Evolutionary conservation across 192 early-diverging fungal species (phyloP).

Genomic region (Umbelopsis sp.): DNA sequence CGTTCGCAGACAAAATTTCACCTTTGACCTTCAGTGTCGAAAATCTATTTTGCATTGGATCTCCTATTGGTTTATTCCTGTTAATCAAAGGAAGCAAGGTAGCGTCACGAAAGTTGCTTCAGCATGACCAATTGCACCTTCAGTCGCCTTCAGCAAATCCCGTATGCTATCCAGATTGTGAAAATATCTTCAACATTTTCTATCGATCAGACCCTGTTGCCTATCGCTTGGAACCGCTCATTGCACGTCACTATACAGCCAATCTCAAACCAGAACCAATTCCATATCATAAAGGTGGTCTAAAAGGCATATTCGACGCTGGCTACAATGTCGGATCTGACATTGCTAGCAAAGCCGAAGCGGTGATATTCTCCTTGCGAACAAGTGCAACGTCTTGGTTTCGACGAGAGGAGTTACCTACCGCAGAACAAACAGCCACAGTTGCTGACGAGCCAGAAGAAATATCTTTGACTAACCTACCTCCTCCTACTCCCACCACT

Average conservation of each 20-base stretch:
- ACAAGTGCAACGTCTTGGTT: conserved; percentile 9
- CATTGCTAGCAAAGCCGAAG: conserved; percentile 52
- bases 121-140: neutral
- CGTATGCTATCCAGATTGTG: conserved; percentile 56
- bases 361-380: neutral
- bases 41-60: conserved; percentile 71
- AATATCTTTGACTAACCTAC: neutral
- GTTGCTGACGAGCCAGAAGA: neutral
- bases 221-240: conserved; percentile 55
- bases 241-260: conserved; percentile 48
- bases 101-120: conserved; percentile 33
- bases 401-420: neutral
- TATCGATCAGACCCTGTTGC: conserved; percentile 40
- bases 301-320: conserved; percentile 60
- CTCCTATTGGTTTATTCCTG: conserved; percentile 74
- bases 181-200: conserved; percentile 77
- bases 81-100: conserved; percentile 67
- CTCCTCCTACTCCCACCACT: neutral
- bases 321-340: conserved; percentile 61
- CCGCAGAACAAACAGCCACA: neutral
- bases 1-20: neutral
- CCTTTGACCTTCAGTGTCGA: conserved; percentile 66
- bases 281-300: conserved; percentile 75
- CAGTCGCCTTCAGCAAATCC: conserved; percentile 25
- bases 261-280: conserved; percentile 63